A percentile compares a stretch with the other conserved stretches of the same genome.
Evolutionary conservation across 2,329 filamentous ascomycete species (phyloP).

Genomic region (Leptoxyphium fumago): DNA sequence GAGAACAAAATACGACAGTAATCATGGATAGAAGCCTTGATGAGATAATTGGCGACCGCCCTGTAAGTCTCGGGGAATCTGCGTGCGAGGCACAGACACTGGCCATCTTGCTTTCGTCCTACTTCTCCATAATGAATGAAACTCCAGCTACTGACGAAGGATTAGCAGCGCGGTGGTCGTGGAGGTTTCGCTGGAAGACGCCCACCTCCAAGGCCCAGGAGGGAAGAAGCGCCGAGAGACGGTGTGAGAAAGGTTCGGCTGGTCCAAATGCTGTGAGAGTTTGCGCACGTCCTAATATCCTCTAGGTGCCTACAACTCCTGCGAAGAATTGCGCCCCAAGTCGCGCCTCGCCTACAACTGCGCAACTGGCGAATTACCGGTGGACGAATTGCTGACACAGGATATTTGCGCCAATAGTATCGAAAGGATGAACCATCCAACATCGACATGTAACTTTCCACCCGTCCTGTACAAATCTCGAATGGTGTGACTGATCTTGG

Average conservation of each 20-base stretch:
- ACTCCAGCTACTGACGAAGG: background rate
- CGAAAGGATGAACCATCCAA: conserved; percentile 27
- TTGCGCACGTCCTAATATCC: too few species aligned
- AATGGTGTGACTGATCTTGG: conserved; percentile 8
- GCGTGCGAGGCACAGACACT: too few species aligned
- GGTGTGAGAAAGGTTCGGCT: conserved; percentile 70
- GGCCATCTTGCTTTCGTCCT: too few species aligned
- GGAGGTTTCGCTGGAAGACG: conserved; percentile 6
- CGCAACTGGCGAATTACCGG: conserved; percentile 21
- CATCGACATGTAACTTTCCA: conserved; percentile 49
- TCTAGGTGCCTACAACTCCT: too few species aligned
- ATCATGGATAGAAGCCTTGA: conserved; percentile 50
- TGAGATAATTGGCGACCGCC: conserved; percentile 48
- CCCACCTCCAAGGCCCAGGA: conserved; percentile 53
- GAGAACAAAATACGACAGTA: background rate
- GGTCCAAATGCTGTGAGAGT: too few species aligned
- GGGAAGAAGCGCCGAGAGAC: conserved; percentile 54
- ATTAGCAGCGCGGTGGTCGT: conserved; percentile 8
- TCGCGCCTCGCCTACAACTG: conserved; percentile 2
- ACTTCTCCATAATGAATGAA: background rate
- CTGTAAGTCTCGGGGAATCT: conserved; percentile 27
- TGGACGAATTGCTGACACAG: too few species aligned
- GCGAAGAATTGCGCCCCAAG: too few species aligned
- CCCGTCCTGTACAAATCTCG: background rate
- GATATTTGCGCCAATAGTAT: conserved; percentile 11